These are phyloP conservation scores for Paramecium primaurelia DNA, from an alignment of 73 alveolate species.

Conservation along the genomic window DNA sequence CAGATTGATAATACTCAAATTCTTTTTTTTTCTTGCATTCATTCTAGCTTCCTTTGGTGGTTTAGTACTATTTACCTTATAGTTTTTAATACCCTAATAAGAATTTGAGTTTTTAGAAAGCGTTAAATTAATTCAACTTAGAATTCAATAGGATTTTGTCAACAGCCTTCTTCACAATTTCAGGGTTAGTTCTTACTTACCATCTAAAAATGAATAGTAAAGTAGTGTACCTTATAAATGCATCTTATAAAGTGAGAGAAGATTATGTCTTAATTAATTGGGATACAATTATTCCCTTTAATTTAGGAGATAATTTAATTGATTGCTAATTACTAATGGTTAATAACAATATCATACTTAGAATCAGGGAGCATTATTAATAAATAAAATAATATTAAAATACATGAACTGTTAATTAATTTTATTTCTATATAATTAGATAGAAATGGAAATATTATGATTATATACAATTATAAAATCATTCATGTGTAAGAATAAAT, in stretches of 20 bases:
- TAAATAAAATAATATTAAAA: not conserved
- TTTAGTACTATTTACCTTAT: not conserved
- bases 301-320: not conserved
- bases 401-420: not conserved
- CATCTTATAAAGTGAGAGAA: not conserved
- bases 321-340: not conserved
- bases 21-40: not conserved
- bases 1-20: not conserved
- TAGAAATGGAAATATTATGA: not conserved
- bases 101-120: not conserved
- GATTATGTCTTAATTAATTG: not conserved
- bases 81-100: not conserved
- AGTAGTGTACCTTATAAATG: not conserved
- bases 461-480: not conserved
- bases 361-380: not conserved
- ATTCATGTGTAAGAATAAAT: not conserved
- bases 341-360: not conserved
- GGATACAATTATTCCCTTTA: not conserved
- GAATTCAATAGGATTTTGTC: slow-evolving; percentile 5
- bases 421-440: not conserved
- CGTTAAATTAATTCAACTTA: slow-evolving; percentile 6
- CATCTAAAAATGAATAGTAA: not conserved
- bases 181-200: not conserved
- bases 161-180: slow-evolving; percentile 9
- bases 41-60: not conserved